phyloP scores from a whole-genome alignment of 305 asterid species.

The Withania somnifera region DNA sequence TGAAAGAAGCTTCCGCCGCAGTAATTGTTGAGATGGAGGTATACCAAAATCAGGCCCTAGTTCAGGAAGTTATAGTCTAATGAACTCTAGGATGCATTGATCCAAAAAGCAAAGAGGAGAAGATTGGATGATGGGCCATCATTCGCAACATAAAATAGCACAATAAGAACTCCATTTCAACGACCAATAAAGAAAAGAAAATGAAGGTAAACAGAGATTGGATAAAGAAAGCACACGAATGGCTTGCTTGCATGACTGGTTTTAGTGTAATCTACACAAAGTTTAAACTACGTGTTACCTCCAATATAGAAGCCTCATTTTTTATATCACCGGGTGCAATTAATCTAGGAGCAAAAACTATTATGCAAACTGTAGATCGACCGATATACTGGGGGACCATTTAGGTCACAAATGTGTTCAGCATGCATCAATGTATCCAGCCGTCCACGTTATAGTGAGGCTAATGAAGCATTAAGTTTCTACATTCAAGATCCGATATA shows the following conservation, averaged over 20 bases:
- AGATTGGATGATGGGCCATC: not conserved
- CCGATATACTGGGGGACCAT: not conserved
- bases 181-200: not conserved
- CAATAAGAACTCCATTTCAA: not conserved
- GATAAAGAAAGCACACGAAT: not conserved
- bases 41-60: constrained; percentile 84
- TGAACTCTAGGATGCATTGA: not conserved
- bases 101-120: not conserved
- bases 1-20: constrained; percentile 62
- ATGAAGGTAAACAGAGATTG: not conserved
- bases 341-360: not conserved
- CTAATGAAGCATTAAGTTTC: not conserved
- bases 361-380: not conserved
- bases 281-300: not conserved
- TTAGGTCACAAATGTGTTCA: not conserved
- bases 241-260: not conserved
- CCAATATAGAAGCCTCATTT: not conserved
- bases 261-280: not conserved
- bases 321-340: not conserved
- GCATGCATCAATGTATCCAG: not conserved
- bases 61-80: constrained; percentile 4
- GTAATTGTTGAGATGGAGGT: constrained; percentile 51
- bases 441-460: not conserved
- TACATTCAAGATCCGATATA: not conserved
- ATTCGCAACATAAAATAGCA: constrained; percentile 2